Percentiles rank a stretch among this genome's conserved stretches.
Evolutionary conservation across 2,329 filamentous ascomycete genomes (phyloP).

Genomic region (Ophioceras dolichostomum): DNA sequence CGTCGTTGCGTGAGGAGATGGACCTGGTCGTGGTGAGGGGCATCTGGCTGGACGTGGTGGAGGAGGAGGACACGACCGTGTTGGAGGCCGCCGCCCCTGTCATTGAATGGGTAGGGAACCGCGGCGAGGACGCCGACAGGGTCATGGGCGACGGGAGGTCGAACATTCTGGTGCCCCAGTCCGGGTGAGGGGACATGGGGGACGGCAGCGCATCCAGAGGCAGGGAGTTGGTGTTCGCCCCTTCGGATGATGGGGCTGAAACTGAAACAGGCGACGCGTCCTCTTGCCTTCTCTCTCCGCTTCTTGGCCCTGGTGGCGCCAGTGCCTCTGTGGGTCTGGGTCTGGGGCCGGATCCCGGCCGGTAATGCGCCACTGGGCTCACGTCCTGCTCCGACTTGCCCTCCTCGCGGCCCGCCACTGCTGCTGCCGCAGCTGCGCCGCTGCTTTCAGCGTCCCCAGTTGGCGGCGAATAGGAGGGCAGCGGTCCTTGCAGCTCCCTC

Average conservation of each 20-base stretch:
- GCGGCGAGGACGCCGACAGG: conserved; percentile 17
- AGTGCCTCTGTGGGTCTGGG: too few relatives aligned
- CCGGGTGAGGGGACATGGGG: conserved; percentile 31
- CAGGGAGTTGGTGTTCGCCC: conserved; percentile 24
- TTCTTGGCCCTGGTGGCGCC: too few relatives aligned
- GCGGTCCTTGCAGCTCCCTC: conserved; percentile 34
- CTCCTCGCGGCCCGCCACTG: conserved; percentile 8
- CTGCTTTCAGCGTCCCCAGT: conserved; percentile 14
- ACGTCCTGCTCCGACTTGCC: conserved; percentile 22
- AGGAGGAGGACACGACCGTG: not conserved
- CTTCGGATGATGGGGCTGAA: conserved; percentile 21
- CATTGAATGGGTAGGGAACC: too few relatives aligned
- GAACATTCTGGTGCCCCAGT: conserved; percentile 24
- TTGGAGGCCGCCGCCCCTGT: not conserved
- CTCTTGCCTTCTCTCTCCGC: too few relatives aligned
- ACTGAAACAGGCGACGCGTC: conserved; percentile 16
- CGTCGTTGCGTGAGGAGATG: conserved; percentile 10
- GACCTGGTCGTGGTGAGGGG: conserved; percentile 9
- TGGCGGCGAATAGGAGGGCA: conserved; percentile 34
- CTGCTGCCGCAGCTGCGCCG: conserved; percentile 13
- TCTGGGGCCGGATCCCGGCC: conserved; percentile 10
- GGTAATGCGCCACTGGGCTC: conserved; percentile 20
- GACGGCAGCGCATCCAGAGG: conserved; percentile 32
- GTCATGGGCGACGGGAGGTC: conserved; percentile 31
- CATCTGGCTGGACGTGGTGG: conserved; percentile 6